A percentile compares a stretch with the other conserved stretches of the same genome.
Evolutionary conservation across 257 asterid genomes (phyloP).

Genomic region (Solanum tarijense): DNA sequence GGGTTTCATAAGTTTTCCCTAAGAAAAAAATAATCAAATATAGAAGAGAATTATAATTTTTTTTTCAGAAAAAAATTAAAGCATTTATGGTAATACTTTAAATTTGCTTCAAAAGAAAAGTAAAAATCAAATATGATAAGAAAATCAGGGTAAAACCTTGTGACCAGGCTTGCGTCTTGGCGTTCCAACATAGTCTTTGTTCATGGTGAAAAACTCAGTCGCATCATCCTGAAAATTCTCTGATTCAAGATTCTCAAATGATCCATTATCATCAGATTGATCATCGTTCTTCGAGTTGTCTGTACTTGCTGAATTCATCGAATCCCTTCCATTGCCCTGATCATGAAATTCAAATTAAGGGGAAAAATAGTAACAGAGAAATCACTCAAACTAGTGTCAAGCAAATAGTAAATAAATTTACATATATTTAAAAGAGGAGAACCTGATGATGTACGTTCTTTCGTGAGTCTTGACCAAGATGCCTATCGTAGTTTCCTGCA

Average conservation of each 20-base stretch:
- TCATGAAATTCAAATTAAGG: neutral
- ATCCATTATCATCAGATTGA: neutral
- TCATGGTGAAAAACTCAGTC: neutral
- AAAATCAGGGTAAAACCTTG: neutral
- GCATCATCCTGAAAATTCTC: neutral
- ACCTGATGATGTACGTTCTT: conserved; percentile 2
- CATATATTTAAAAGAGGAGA: neutral
- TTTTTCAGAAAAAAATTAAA: too few species aligned
- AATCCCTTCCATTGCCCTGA: neutral
- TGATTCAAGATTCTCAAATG: conserved; percentile 2
- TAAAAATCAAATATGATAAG: too few species aligned
- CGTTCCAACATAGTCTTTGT: conserved; percentile 2
- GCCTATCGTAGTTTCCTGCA: conserved; percentile 7
- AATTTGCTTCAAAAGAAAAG: too few species aligned
- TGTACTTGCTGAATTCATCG: neutral
- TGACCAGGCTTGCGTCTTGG: neutral
- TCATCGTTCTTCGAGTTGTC: neutral
- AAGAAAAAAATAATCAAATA: too few species aligned
- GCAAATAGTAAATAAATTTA: neutral
- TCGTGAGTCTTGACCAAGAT: neutral
- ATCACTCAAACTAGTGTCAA: neutral
- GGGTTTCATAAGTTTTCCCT: neutral
- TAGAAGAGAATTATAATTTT: neutral
- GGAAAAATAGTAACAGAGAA: neutral
- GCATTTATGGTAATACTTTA: too few species aligned